Evolutionary conservation across 2,329 filamentous ascomycete genomes (phyloP).

Genomic region (Fusarium aywerte): DNA sequence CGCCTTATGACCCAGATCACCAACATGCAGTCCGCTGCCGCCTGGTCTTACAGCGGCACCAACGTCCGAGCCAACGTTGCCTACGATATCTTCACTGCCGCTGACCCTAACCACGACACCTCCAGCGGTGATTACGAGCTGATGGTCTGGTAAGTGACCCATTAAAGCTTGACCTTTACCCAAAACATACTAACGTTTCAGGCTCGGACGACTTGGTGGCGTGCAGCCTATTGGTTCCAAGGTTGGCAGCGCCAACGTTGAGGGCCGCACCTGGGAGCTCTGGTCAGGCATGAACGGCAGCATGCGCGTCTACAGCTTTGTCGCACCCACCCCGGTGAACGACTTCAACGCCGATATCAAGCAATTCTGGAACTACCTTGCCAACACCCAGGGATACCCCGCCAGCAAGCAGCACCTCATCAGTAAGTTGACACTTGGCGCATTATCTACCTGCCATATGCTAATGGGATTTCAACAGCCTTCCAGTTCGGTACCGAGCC

Average conservation of each 20-base stretch:
- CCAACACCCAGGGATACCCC: constrained; percentile 11
- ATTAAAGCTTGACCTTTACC: neutral
- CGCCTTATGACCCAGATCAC: constrained; percentile 8
- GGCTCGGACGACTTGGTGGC: constrained; percentile 4
- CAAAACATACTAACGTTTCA: neutral
- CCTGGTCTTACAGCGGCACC: constrained; percentile 21
- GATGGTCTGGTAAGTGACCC: constrained; percentile 14
- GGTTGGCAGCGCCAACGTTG: constrained; percentile 4
- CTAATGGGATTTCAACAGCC: neutral
- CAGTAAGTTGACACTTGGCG: neutral
- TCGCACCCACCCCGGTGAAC: constrained; percentile 3
- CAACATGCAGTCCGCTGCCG: constrained; percentile 25
- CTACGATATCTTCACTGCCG: constrained; percentile 22
- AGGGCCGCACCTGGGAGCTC: constrained; percentile 17
- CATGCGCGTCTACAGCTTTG: constrained; percentile 25
- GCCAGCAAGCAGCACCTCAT: constrained; percentile 16
- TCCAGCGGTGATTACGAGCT: constrained; percentile 22
- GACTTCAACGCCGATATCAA: constrained; percentile 25
- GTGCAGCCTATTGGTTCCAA: constrained; percentile 19
- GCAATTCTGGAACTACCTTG: constrained; percentile 26
- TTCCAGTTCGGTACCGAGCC: constrained; percentile 22
- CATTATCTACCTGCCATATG: accelerated
- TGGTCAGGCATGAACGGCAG: constrained; percentile 16
- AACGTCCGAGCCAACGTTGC: constrained; percentile 20
- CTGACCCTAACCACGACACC: constrained; percentile 10